Conservation (phyloP, 306 rosid species). For the Hippophae tibetana region DNA sequence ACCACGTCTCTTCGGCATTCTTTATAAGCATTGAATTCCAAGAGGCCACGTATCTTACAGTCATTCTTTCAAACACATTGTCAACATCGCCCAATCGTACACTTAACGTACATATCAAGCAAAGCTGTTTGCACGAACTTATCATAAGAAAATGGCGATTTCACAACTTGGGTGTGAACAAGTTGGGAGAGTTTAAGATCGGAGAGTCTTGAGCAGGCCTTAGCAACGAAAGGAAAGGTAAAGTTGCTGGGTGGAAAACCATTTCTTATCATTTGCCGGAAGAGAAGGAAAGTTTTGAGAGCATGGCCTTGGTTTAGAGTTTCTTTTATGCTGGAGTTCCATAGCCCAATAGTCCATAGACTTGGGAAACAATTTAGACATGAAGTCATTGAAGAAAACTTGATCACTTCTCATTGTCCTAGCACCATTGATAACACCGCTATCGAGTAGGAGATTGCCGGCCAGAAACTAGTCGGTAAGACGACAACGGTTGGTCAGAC, state of each 20-base stretch:
- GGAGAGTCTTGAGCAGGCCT: background rate
- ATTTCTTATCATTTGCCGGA: background rate
- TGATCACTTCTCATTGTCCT: background rate
- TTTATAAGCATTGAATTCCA: constrained; percentile 48
- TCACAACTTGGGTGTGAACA: background rate
- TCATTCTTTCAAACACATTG: constrained; percentile 40
- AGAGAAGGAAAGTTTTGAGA: background rate
- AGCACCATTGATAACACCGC: background rate
- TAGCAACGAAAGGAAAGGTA: background rate
- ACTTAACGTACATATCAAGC: background rate
- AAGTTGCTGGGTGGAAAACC: background rate
- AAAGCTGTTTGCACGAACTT: background rate
- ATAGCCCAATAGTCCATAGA: background rate
- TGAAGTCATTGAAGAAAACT: background rate
- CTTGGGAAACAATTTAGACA: background rate
- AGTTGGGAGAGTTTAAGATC: background rate
- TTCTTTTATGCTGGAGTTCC: background rate
- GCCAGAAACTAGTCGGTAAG: too few relatives aligned
- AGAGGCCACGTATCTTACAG: constrained; percentile 37
- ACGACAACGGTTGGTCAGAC: too few relatives aligned
- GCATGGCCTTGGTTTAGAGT: background rate
- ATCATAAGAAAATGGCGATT: background rate
- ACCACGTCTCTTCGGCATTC: too few relatives aligned
- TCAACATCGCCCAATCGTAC: constrained; percentile 19
- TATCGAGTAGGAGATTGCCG: too few relatives aligned